Percentiles rank a stretch among this genome's conserved stretches.
phyloP scores from a whole-genome alignment of 139 green algal species.

The Chlamydomonas sp. region DNA sequence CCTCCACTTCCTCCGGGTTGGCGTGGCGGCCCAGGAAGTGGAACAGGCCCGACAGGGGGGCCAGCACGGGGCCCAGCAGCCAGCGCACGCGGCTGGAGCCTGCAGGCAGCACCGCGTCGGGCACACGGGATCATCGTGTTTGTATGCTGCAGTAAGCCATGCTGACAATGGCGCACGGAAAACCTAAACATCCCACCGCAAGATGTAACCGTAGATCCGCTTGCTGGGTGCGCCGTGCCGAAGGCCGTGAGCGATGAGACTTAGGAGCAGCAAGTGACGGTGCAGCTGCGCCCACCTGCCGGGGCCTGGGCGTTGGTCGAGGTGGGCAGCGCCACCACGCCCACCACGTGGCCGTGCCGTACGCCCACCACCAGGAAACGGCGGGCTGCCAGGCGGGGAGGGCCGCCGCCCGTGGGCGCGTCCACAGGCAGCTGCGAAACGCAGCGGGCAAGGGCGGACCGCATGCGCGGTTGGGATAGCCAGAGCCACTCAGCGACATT shows the following conservation, averaged over 20 bases:
- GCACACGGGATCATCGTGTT: not conserved
- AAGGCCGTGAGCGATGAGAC: no score
- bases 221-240: no score
- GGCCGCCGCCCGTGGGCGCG: not conserved
- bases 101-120: not conserved
- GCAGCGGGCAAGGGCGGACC: no score
- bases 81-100: slow-evolving; percentile 8
- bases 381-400: not conserved
- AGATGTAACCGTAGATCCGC: no score
- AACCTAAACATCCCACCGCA: no score
- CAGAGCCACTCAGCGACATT: no score
- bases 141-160: no score
- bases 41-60: slow-evolving; percentile 11
- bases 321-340: slow-evolving; percentile 1
- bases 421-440: no score
- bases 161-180: no score
- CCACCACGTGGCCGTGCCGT: slow-evolving; percentile 8
- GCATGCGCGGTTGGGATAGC: no score
- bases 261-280: no score
- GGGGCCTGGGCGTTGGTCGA: not conserved
- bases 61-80: slow-evolving; percentile 21
- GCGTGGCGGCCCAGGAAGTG: not conserved
- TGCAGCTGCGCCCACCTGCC: not conserved
- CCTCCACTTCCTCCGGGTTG: not conserved
- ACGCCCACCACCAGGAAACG: slow-evolving; percentile 20